These are phyloP conservation scores for Ephemerocybe angulata DNA, from an alignment of 768 basidiomycete species.

Conservation along the genomic window DNA sequence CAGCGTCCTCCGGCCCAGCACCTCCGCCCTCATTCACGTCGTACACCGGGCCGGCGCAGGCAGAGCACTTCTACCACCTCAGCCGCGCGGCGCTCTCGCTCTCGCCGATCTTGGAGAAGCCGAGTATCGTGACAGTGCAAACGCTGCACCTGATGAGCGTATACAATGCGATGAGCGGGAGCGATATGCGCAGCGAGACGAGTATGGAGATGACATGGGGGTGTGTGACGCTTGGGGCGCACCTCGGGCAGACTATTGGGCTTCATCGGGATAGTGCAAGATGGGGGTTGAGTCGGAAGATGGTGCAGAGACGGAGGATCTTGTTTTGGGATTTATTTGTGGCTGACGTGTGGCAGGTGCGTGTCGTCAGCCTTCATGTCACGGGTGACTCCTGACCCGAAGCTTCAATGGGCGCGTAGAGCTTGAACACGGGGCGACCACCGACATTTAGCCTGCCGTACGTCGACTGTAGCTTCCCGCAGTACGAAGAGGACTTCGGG, in stretches of 20 bases:
- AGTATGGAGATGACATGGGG: slow-evolving; percentile 75
- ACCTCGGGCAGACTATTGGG: slow-evolving; percentile 65
- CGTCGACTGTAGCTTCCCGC: slow-evolving; percentile 63
- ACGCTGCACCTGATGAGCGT: slow-evolving; percentile 64
- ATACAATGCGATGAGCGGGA: slow-evolving; percentile 68
- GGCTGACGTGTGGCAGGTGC: slow-evolving; percentile 66
- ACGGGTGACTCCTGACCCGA: neutral
- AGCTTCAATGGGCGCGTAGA: slow-evolving; percentile 38
- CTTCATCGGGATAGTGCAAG: slow-evolving; percentile 65
- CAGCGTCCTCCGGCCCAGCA: neutral
- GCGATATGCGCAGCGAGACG: slow-evolving; percentile 56
- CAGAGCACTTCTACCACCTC: slow-evolving; percentile 64
- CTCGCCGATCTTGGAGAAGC: slow-evolving; percentile 68
- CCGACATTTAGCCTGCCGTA: slow-evolving; percentile 64
- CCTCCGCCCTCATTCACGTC: too few relatives aligned
- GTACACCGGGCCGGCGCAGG: slow-evolving; percentile 16
- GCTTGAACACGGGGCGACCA: slow-evolving; percentile 66
- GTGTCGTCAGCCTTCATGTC: slow-evolving; percentile 13
- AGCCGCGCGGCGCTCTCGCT: slow-evolving; percentile 61
- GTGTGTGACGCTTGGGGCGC: slow-evolving; percentile 58
- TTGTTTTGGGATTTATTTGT: slow-evolving; percentile 80
- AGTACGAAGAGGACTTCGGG: slow-evolving; percentile 28
- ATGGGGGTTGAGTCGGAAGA: slow-evolving; percentile 60
- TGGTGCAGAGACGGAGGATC: slow-evolving; percentile 61
- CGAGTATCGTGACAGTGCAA: slow-evolving; percentile 68